Conservation (phyloP, 78 protist species). For the Dictyostelium firmibasis region DNA sequence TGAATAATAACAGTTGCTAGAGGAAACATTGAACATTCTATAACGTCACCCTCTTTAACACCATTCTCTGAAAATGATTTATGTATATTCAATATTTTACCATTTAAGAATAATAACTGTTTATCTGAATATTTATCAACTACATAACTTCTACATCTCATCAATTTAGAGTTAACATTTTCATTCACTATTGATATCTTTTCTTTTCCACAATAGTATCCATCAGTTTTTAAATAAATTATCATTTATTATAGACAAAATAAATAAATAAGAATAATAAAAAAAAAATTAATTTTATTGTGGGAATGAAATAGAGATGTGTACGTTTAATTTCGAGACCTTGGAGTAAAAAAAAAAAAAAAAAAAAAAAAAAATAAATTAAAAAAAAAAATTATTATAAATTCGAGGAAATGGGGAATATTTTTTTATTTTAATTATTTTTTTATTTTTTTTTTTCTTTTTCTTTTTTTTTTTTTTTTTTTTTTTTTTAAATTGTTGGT, state of each 20-base stretch:
- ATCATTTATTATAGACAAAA: background rate
- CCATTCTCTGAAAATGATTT: background rate
- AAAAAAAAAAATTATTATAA: too few relatives aligned
- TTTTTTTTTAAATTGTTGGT: too few relatives aligned
- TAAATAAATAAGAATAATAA: too few relatives aligned
- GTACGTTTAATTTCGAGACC: too few relatives aligned
- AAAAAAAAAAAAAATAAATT: too few relatives aligned
- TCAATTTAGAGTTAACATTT: background rate
- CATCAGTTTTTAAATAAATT: background rate
- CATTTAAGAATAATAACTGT: background rate
- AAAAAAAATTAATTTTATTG: too few relatives aligned
- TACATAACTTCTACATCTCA: background rate
- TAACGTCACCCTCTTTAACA: background rate
- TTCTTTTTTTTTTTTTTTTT: too few relatives aligned
- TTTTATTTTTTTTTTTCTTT: too few relatives aligned
- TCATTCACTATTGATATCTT: background rate
- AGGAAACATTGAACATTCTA: background rate
- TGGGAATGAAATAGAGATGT: too few relatives aligned
- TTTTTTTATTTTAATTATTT: too few relatives aligned
- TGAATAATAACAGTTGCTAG: background rate
- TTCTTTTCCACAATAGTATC: background rate
- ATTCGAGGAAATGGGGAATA: too few relatives aligned
- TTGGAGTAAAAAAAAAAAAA: too few relatives aligned
- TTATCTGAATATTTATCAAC: background rate
- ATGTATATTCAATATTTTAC: background rate